phyloP scores from a whole-genome alignment of 108 stramenopile genomes.

The Skeletonema potamos region DNA sequence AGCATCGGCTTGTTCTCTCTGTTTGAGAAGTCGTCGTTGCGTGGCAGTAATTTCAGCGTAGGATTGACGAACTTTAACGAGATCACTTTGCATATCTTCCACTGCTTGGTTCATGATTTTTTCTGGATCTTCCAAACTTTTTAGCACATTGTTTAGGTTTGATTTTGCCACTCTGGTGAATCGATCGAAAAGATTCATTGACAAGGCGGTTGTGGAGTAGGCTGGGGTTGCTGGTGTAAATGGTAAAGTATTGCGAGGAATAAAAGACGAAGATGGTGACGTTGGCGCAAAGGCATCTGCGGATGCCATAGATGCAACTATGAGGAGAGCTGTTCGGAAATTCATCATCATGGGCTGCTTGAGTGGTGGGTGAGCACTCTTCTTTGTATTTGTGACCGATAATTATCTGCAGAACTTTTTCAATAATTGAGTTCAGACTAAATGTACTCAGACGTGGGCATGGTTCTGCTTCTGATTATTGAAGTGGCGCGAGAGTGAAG shows the following conservation, averaged over 20 bases:
- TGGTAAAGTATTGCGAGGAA: background rate
- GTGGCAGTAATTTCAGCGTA: slow-evolving; percentile 97
- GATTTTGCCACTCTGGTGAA: slow-evolving; percentile 84
- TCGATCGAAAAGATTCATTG: slow-evolving; percentile 87
- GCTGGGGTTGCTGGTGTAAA: slow-evolving; percentile 9
- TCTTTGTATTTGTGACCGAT: background rate
- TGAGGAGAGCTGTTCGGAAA: slow-evolving; percentile 22
- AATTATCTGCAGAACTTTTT: background rate
- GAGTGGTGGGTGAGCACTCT: background rate
- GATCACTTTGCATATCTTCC: slow-evolving; percentile 97
- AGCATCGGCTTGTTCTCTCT: slow-evolving; percentile 87
- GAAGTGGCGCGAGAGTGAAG: no score
- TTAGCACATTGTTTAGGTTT: slow-evolving; percentile 90
- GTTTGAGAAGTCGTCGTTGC: slow-evolving; percentile 89
- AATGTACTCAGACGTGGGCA: no score
- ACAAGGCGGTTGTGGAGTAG: slow-evolving; percentile 33
- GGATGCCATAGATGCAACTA: slow-evolving; percentile 24
- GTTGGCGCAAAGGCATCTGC: slow-evolving; percentile 26
- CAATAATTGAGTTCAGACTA: no score
- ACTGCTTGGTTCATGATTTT: slow-evolving; percentile 96
- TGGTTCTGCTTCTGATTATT: no score
- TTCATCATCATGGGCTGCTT: slow-evolving; percentile 12
- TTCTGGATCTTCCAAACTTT: slow-evolving; percentile 94
- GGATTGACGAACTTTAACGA: slow-evolving; percentile 94
- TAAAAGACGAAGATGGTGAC: slow-evolving; percentile 25